These are phyloP conservation scores for Venturia nashicola DNA, from an alignment of 2,329 filamentous ascomycete species.

Conservation along the genomic window DNA sequence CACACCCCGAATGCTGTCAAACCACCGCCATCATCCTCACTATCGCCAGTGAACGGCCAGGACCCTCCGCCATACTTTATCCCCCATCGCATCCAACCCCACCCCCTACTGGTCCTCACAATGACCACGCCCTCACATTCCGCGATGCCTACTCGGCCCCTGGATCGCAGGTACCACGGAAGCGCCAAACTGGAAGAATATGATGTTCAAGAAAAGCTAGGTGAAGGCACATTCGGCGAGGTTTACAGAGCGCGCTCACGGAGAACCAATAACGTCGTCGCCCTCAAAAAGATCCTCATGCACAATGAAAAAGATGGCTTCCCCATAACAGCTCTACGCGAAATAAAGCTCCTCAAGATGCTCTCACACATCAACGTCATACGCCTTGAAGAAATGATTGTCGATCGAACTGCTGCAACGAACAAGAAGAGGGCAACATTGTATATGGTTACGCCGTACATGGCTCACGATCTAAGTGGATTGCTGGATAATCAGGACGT, in stretches of 20 bases:
- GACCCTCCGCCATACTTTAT: background rate
- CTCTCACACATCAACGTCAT: conserved; percentile 85
- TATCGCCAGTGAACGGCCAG: background rate
- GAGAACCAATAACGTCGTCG: conserved; percentile 63
- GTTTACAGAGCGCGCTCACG: conserved; percentile 80
- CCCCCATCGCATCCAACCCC: background rate
- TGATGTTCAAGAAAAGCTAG: conserved; percentile 69
- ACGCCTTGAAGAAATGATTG: conserved; percentile 86
- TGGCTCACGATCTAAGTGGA: conserved; percentile 97
- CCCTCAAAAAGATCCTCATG: conserved; percentile 98
- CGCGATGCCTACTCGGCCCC: conserved; percentile 15
- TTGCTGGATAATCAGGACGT: conserved; percentile 91
- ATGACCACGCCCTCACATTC: conserved; percentile 2
- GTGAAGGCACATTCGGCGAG: conserved; percentile 92
- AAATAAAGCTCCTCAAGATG: conserved; percentile 95
- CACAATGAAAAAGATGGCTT: conserved; percentile 99
- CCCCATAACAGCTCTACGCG: conserved; percentile 92
- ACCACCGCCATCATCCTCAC: background rate
- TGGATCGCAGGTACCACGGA: conserved; percentile 56
- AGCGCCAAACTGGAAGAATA: conserved; percentile 77
- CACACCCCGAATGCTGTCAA: background rate
- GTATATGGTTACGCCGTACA: conserved; percentile 98
- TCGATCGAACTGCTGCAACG: conserved; percentile 41
- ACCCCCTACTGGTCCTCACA: background rate
- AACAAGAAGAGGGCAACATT: conserved; percentile 59